Evolutionary conservation across 441 rosid species (phyloP), one percentile per base, ranked within the genome.

Genomic region (Adansonia rubrostipa): DNA sequence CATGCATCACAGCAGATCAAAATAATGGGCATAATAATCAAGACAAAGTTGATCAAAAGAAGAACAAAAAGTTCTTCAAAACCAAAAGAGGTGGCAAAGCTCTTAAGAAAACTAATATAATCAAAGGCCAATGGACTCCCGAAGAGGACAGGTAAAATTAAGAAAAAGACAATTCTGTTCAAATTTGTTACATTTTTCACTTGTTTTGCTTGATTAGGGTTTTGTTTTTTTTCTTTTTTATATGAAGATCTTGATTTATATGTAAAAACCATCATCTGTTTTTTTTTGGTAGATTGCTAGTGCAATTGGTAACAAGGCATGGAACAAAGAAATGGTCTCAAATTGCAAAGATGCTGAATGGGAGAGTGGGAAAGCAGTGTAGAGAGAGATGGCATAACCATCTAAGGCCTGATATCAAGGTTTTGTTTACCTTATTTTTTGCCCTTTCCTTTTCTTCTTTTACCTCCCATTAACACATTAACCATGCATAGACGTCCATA

Each of bases 321-420:
- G 98, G 97, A 13, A 81, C 82, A 6, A 92, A 85, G 74, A 92
- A 80, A 72, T 93, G 98, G 98, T 87, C 95, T 72, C 84, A 78
- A 0, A 88, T 95, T 15, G 91, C 98, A 6, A 85, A 85, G 71
- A 75, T 76, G 84, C 78, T 95, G 51, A 24, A 68, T 0, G 97
- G 95, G 6, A 83, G 98, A 75, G 86, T 86, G 0, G 98, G 98
- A 14, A 95, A 95, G 77, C 97, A 95, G 17, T 95, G 98, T 33
- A 84, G 98, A 71, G 98, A 95, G 70, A 87, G 98, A 75, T 95
- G 98, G 98, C 90, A 91, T 79, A 93, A 93, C 76, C 97, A 95
- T 87, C 78, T 95, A 63, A 89, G 88, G 84, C 96, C 97, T 0
- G 88, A 92, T 76, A 92, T 95, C 71, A 95, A 79, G 97, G 97